phyloP scores from a whole-genome alignment of 78 protist species.

The Cyanophora paradoxa region DNA sequence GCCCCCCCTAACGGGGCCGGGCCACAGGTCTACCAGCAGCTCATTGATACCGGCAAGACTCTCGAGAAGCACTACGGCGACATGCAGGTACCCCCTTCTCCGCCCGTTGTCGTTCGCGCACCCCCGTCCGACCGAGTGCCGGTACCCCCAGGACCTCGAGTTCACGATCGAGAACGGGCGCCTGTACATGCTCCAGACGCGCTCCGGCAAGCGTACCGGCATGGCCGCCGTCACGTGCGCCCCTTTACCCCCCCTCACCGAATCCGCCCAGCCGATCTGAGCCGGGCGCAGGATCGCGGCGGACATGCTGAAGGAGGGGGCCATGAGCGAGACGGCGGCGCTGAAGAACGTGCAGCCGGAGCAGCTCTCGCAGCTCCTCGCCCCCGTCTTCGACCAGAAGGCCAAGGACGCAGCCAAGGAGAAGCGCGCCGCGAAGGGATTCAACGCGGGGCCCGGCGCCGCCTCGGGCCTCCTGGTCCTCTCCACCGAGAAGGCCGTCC shows the following conservation, averaged over 20 bases:
- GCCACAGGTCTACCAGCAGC: conserved; percentile 23
- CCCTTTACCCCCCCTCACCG: too few species aligned
- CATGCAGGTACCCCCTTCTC: too few species aligned
- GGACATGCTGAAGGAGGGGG: conserved; percentile 73
- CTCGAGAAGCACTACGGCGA: conserved; percentile 55
- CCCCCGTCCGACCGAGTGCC: too few species aligned
- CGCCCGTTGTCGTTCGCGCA: too few species aligned
- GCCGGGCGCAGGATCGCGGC: conserved; percentile 49
- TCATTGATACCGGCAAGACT: conserved; percentile 5
- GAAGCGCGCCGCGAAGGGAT: conserved; percentile 45
- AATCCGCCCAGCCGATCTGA: too few species aligned
- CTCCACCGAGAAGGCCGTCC: conserved; percentile 36
- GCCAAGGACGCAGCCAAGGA: background rate
- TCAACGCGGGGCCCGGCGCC: conserved; percentile 69
- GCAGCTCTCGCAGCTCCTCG: too few species aligned
- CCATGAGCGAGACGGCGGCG: conserved; percentile 35
- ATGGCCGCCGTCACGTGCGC: too few species aligned
- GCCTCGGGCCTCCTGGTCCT: conserved; percentile 49
- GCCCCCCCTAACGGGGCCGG: too few species aligned
- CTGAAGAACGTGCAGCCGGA: conserved; percentile 12
- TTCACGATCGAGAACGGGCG: conserved; percentile 68
- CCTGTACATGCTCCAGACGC: conserved; percentile 75
- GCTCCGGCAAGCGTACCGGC: conserved; percentile 60
- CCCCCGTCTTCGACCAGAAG: too few species aligned
- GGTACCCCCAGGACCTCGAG: conserved; percentile 80